Conservation (phyloP, 192 early-diverging fungal genomes). For the Pilaira anomala region DNA sequence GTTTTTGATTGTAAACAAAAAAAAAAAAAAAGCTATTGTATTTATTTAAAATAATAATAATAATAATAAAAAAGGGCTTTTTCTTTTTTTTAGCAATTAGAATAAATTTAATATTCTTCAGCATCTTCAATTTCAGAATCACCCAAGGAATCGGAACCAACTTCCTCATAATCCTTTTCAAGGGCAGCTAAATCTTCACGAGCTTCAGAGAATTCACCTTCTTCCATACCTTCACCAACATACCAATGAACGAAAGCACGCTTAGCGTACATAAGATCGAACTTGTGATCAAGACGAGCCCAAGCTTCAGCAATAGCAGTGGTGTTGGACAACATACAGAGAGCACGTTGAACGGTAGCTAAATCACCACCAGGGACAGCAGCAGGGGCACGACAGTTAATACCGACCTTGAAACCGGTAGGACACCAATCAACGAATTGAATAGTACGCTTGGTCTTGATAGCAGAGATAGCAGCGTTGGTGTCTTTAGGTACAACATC, state of each 20-base stretch:
- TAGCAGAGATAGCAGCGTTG: slow-evolving; percentile 66
- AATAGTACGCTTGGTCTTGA: slow-evolving; percentile 63
- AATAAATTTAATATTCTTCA: slow-evolving; percentile 33
- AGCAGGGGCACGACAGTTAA: slow-evolving; percentile 33
- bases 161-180: slow-evolving; percentile 97
- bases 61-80: too few species aligned
- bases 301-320: slow-evolving; percentile 90
- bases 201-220: slow-evolving; percentile 95
- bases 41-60: too few species aligned
- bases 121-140: slow-evolving; percentile 72
- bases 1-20: too few species aligned
- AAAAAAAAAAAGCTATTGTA: too few species aligned
- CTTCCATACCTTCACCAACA: slow-evolving; percentile 94
- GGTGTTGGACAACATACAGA: slow-evolving; percentile 87
- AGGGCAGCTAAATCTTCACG: slow-evolving; percentile 96
- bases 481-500: slow-evolving; percentile 73
- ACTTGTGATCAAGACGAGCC: slow-evolving; percentile 86
- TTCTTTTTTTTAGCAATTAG: neutral
- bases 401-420: slow-evolving; percentile 84
- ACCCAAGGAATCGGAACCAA: slow-evolving; percentile 87
- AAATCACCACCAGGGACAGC: slow-evolving; percentile 78
- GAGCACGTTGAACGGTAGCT: slow-evolving; percentile 76
- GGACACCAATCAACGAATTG: slow-evolving; percentile 97
- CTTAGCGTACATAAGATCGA: slow-evolving; percentile 84
- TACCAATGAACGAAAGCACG: slow-evolving; percentile 97